These are phyloP conservation scores for Combretum micranthum DNA, from an alignment of 345 rosid species.

Conservation along the genomic window DNA sequence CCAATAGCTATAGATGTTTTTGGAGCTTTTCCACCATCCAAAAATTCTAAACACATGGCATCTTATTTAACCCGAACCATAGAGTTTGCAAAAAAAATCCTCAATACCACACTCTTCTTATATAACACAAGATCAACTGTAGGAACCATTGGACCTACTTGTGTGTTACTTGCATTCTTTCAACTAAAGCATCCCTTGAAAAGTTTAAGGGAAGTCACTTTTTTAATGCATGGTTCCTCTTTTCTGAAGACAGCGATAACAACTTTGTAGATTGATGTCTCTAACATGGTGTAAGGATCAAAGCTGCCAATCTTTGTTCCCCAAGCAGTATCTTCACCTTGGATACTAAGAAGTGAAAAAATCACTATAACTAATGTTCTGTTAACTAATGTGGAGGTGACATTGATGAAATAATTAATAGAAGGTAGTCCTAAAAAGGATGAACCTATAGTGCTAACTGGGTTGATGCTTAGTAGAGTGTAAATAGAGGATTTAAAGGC, in stretches of 20 bases:
- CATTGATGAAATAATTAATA: slow-evolving; percentile 33
- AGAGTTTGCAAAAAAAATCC: slow-evolving; percentile 33
- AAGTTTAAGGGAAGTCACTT: slow-evolving; percentile 38
- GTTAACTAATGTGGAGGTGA: slow-evolving; percentile 30
- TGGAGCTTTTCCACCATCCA: slow-evolving; percentile 23
- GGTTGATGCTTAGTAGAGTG: slow-evolving; percentile 36
- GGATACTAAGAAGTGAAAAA: slow-evolving; percentile 18
- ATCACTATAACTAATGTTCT: slow-evolving; percentile 24
- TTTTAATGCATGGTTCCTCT: slow-evolving; percentile 27
- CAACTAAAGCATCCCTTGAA: slow-evolving; percentile 54
- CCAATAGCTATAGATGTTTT: slow-evolving; percentile 30
- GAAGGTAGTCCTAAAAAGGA: slow-evolving; percentile 17
- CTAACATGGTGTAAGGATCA: slow-evolving; percentile 52
- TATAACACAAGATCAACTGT: slow-evolving; percentile 28
- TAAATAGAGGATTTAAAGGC: slow-evolving; percentile 28
- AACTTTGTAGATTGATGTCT: slow-evolving; percentile 41
- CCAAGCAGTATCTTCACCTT: slow-evolving; percentile 28
- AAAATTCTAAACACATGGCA: slow-evolving; percentile 28
- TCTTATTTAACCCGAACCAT: slow-evolving; percentile 30
- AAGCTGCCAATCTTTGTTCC: slow-evolving; percentile 75
- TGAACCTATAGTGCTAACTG: slow-evolving; percentile 18
- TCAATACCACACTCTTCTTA: slow-evolving; percentile 24
- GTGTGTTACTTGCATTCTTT: slow-evolving; percentile 26
- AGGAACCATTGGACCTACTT: slow-evolving; percentile 33
- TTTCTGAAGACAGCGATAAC: neutral